phyloP scores from a whole-genome alignment of 352 stramenopile species.

The Phytophthora ohioensis region DNA sequence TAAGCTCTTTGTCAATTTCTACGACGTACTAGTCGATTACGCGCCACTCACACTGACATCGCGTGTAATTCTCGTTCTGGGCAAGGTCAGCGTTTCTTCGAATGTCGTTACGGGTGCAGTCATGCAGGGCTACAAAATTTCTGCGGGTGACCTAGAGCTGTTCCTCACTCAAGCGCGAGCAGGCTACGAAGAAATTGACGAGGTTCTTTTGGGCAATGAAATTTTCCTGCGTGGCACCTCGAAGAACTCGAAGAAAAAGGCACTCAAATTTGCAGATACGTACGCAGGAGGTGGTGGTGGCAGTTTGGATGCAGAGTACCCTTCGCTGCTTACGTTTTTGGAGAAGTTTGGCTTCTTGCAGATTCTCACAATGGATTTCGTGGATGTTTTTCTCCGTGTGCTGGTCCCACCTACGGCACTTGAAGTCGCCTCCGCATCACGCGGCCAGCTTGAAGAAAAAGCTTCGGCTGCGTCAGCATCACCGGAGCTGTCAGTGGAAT shows the following conservation, averaged over 20 bases:
- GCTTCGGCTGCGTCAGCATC: constrained; percentile 44
- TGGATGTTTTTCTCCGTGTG: constrained; percentile 84
- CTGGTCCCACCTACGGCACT: constrained; percentile 55
- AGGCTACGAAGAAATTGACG: constrained; percentile 79
- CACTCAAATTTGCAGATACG: constrained; percentile 51
- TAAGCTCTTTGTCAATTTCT: constrained; percentile 89
- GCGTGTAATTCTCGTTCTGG: constrained; percentile 78
- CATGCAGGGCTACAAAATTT: constrained; percentile 90
- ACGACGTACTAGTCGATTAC: constrained; percentile 86
- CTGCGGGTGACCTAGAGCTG: constrained; percentile 71
- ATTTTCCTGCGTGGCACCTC: constrained; percentile 46
- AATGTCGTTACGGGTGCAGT: constrained; percentile 88
- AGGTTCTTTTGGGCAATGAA: constrained; percentile 70
- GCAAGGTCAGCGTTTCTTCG: constrained; percentile 79
- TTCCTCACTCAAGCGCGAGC: constrained; percentile 72
- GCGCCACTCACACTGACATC: constrained; percentile 66
- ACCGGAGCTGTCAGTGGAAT: constrained; percentile 81
- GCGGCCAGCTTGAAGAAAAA: constrained; percentile 44
- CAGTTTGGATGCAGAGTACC: constrained; percentile 52
- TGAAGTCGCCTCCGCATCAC: constrained; percentile 23
- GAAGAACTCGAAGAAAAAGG: constrained; percentile 47
- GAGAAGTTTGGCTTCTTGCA: constrained; percentile 87
- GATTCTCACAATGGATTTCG: constrained; percentile 86
- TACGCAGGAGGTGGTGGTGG: constrained; percentile 21
- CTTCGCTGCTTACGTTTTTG: constrained; percentile 81